Conservation (phyloP, 768 basidiomycete genomes). For the Xanthoconium purpureum region DNA sequence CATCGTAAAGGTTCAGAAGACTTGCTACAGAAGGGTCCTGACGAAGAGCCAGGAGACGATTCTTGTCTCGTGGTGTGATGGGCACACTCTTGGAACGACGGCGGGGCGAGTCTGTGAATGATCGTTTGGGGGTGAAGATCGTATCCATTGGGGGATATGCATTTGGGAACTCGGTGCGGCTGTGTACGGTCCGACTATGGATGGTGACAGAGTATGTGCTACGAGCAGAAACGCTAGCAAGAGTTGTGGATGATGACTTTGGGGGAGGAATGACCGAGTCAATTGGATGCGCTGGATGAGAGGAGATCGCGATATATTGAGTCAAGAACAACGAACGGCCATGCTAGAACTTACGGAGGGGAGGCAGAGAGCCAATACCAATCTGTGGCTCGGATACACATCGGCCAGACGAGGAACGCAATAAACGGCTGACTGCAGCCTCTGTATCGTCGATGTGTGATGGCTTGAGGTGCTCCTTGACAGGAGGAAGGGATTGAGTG, state of each 20-base stretch:
- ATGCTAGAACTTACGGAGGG: slow-evolving; percentile 55
- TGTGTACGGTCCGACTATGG: slow-evolving; percentile 56
- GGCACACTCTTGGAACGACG: slow-evolving; percentile 34
- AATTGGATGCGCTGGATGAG: slow-evolving; percentile 58
- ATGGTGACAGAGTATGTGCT: slow-evolving; percentile 75
- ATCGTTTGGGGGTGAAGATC: slow-evolving; percentile 26
- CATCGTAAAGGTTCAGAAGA: slow-evolving; percentile 69
- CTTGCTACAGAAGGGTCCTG: slow-evolving; percentile 79
- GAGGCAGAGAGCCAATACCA: slow-evolving; percentile 58
- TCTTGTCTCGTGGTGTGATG: slow-evolving; percentile 45
- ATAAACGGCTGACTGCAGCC: slow-evolving; percentile 44
- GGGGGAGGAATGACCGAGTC: slow-evolving; percentile 52
- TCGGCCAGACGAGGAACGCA: slow-evolving; percentile 72
- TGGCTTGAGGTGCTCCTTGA: slow-evolving; percentile 13
- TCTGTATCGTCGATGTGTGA: slow-evolving; percentile 43
- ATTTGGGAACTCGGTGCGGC: slow-evolving; percentile 63
- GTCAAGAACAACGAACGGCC: not conserved
- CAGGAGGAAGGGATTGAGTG: slow-evolving; percentile 25
- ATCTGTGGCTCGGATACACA: slow-evolving; percentile 55
- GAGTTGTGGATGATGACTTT: slow-evolving; percentile 48
- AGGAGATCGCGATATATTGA: not conserved
- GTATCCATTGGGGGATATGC: slow-evolving; percentile 47
- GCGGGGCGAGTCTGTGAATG: slow-evolving; percentile 26
- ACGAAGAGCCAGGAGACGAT: slow-evolving; percentile 56
- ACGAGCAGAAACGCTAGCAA: slow-evolving; percentile 50